These are phyloP conservation scores for Sugiyamaella boreocaroliniensis DNA, from an alignment of 805 yeast species.

Conservation along the genomic window DNA sequence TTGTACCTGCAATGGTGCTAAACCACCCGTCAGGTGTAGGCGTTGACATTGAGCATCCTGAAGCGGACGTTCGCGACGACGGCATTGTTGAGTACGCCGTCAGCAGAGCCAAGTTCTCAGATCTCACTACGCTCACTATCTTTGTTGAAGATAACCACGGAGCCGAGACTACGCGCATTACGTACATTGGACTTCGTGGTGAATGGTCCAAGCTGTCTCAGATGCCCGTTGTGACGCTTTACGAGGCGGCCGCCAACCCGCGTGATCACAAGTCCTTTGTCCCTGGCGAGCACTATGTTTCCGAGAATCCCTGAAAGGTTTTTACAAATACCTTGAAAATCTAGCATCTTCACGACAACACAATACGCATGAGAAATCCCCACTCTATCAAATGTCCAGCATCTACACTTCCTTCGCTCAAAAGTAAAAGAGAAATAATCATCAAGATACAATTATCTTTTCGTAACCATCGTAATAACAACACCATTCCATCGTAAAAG, in stretches of 20 bases:
- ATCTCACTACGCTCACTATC: conserved; percentile 58
- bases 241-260: conserved; percentile 91
- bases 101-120: conserved; percentile 68
- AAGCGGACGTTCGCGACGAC: conserved; percentile 31
- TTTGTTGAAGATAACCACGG: conserved; percentile 64
- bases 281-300: conserved; percentile 17
- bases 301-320: conserved; percentile 9
- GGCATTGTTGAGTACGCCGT: conserved; percentile 75
- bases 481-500: no score
- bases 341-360: no score
- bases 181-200: conserved; percentile 77
- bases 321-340: not conserved
- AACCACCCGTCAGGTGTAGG: conserved; percentile 54
- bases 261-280: conserved; percentile 58
- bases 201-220: conserved; percentile 37
- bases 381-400: no score
- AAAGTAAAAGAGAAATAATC: no score
- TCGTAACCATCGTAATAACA: no score
- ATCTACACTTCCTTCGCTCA: no score
- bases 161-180: conserved; percentile 49
- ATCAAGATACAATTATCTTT: no score
- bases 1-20: conserved; percentile 45
- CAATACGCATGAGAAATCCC: no score
- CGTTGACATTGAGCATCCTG: conserved; percentile 32
- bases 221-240: conserved; percentile 70